A percentile compares a stretch with the other conserved stretches of the same genome.
These are phyloP conservation scores for Morella rubra DNA, from an alignment of 306 rosid species.

Conservation along the genomic window DNA sequence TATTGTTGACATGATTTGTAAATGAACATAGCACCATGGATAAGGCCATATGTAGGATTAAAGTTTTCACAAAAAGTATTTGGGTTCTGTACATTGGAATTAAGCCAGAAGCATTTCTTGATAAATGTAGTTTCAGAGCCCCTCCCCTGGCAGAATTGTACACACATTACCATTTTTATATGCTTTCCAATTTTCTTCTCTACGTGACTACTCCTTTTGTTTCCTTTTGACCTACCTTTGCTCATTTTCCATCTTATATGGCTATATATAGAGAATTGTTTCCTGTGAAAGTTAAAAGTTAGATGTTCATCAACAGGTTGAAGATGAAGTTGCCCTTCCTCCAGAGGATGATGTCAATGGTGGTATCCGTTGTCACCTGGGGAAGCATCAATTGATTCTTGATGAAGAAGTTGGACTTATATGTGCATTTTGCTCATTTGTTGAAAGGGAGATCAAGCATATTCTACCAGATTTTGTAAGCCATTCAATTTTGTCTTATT, in stretches of 20 bases:
- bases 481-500: constrained; percentile 7
- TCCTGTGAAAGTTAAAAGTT: constrained; percentile 7
- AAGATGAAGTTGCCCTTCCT: constrained; percentile 18
- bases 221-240: neutral
- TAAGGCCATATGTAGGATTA: neutral
- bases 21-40: neutral
- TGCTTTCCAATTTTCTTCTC: neutral
- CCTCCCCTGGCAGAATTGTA: neutral
- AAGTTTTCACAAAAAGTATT: neutral
- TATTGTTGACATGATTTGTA: too few species aligned
- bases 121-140: neutral
- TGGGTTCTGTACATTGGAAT: neutral
- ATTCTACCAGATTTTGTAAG: constrained; percentile 55
- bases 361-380: constrained; percentile 38
- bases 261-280: neutral
- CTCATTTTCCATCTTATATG: neutral
- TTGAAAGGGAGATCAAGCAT: constrained; percentile 44
- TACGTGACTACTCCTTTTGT: neutral
- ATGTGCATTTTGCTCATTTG: constrained; percentile 44
- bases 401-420: constrained; percentile 55
- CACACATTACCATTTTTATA: neutral
- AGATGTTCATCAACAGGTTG: constrained; percentile 39
- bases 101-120: neutral
- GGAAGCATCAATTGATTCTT: constrained; percentile 43
- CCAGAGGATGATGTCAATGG: constrained; percentile 13